Evolutionary conservation across 495 filamentous ascomycete genomes (phyloP).

Genomic region (Terfezia claveryi): DNA sequence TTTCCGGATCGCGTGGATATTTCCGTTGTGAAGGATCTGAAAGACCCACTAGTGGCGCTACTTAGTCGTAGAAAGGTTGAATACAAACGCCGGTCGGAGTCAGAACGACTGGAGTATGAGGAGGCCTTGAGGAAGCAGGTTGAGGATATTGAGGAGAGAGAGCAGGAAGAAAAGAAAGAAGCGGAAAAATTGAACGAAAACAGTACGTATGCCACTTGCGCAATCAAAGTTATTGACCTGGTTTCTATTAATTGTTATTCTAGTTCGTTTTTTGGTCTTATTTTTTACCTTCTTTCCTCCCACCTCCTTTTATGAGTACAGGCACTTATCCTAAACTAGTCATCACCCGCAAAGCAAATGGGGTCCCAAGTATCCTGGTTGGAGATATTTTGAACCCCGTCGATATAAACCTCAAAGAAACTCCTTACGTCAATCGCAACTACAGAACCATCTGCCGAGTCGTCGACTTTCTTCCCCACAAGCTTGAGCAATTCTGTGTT

Average conservation of each 20-base stretch:
- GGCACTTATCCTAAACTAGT: too few species aligned
- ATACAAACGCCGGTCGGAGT: constrained; percentile 31
- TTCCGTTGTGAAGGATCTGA: constrained; percentile 22
- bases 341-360: too few species aligned
- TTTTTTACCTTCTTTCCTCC: too few species aligned
- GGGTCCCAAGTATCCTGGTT: constrained; percentile 19
- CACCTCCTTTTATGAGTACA: too few species aligned
- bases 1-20: constrained; percentile 34
- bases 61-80: constrained; percentile 41
- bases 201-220: constrained; percentile 14
- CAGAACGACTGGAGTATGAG: constrained; percentile 19
- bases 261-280: too few species aligned
- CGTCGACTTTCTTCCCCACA: constrained; percentile 55
- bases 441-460: constrained; percentile 49
- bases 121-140: constrained; percentile 18
- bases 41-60: constrained; percentile 33
- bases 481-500: constrained; percentile 52
- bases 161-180: constrained; percentile 8
- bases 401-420: constrained; percentile 21
- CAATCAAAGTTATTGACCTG: neutral
- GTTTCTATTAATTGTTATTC: too few species aligned
- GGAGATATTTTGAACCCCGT: constrained; percentile 15
- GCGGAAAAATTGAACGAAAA: constrained; percentile 4
- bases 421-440: constrained; percentile 53
- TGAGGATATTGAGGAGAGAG: constrained; percentile 10